Base-by-base conservation (phyloP, 306 rosid genomes). In the Begonia loranthoides region DNA sequence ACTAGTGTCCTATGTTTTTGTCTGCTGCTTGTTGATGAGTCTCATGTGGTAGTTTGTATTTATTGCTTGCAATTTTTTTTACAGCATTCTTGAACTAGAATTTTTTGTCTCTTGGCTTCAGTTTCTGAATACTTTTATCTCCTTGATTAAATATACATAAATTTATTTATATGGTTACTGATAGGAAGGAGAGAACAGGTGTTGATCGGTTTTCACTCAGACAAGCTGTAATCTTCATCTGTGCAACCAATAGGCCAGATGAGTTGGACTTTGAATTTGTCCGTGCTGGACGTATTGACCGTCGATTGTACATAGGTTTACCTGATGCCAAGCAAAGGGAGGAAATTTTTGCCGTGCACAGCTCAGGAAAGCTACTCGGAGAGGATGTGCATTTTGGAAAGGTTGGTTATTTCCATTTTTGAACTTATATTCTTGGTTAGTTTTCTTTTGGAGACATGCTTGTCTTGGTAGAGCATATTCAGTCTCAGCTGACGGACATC, bases 211-310 rank as follows among this genome's bases (percentile, higher is more conserved):
- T 80, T 59, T 90, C 95, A 46, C 92, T 90, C 12, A 76, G 87
- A 78, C 97, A 85, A 85, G 94, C 97, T 52, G 88, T 90, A 62
- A 85, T 90, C 76, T 90, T 90, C 71, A 74, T 90, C 54, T 90
- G 94, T 80, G 97, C 95, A 43, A 90, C 95, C 47, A 90, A 90
- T 66, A 76, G 95, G 73, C 92, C 97, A 13, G 95, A 90, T 63
- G 97, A 90, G 58, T 65, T 90, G 70, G 95, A 90, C 74, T 81
- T 58, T 52, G 97, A 85, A 46, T 90, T 90, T 65, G 94, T 90
- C 70, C 92, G 83, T 36, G 56, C 77, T 43, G 97, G 97, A 50
- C 81, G 94, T 56, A 90, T 85, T 68, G 94, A 90, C 67, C 97
- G 97, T 51, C 97, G 92, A 55, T 79, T 90, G 61, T 82, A 77